phyloP scores from a whole-genome alignment of 2,329 filamentous ascomycete genomes.

The Arachnopeziza araneosa region DNA sequence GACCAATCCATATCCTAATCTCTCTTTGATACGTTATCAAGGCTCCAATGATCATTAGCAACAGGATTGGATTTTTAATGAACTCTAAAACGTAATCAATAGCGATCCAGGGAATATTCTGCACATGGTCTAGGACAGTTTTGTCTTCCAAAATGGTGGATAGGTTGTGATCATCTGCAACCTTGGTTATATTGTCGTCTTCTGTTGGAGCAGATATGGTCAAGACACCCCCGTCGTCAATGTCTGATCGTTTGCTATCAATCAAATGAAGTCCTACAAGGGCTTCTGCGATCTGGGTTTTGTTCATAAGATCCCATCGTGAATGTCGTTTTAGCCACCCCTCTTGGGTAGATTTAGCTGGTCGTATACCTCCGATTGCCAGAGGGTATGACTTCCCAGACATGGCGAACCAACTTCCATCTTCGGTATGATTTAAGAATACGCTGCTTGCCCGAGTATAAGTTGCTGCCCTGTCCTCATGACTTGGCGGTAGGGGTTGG shows the following conservation, averaged over 20 bases:
- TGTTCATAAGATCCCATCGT: constrained; percentile 29
- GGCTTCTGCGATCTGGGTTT: constrained; percentile 49
- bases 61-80: constrained; percentile 44
- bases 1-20: constrained; percentile 30
- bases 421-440: constrained; percentile 80
- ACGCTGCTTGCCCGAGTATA: constrained; percentile 59
- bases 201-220: constrained; percentile 37
- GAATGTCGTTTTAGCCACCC: constrained; percentile 43
- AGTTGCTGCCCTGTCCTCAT: constrained; percentile 42
- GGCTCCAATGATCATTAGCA: constrained; percentile 31
- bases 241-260: constrained; percentile 39
- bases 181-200: constrained; percentile 27
- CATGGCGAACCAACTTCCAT: constrained; percentile 91
- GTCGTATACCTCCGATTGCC: constrained; percentile 61
- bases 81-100: constrained; percentile 48
- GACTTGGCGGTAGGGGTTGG: constrained; percentile 64
- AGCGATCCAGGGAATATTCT: constrained; percentile 45
- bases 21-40: constrained; percentile 23
- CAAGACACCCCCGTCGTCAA: constrained; percentile 29
- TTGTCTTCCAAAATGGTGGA: constrained; percentile 32
- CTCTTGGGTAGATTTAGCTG: constrained; percentile 47
- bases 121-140: constrained; percentile 44
- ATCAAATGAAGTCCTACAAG: constrained; percentile 69
- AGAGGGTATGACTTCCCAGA: constrained; percentile 82
- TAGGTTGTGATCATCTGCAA: constrained; percentile 5